A percentile compares a stretch with the other conserved stretches of the same genome.
Conservation (phyloP, 305 asterid species). For the Rubia peregrina region DNA sequence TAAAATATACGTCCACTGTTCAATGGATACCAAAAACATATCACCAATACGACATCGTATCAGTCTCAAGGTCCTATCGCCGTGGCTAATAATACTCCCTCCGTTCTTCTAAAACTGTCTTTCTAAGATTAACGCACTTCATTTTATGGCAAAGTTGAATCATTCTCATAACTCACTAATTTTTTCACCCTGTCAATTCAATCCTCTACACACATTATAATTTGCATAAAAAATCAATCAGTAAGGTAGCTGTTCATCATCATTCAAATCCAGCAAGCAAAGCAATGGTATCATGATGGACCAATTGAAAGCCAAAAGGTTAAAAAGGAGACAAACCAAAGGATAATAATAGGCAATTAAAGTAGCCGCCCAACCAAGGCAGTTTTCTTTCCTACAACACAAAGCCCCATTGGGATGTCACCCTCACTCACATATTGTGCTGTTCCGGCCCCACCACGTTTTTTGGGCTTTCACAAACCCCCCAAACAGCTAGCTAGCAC, state of each 20-base stretch:
- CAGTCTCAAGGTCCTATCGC: neutral
- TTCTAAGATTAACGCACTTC: neutral
- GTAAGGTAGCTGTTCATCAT: neutral
- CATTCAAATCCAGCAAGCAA: neutral
- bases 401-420: slow-evolving; percentile 30
- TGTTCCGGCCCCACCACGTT: slow-evolving; percentile 54
- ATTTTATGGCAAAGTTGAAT: too few species aligned
- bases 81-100: too few species aligned
- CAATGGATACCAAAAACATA: neutral
- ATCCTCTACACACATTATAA: too few species aligned
- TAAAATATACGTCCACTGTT: neutral
- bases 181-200: too few species aligned
- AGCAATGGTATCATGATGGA: slow-evolving; percentile 18
- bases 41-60: neutral
- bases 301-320: slow-evolving; percentile 25
- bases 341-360: slow-evolving; percentile 19
- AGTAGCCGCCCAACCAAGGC: slow-evolving; percentile 33
- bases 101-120: too few species aligned
- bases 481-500: slow-evolving; percentile 45
- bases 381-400: slow-evolving; percentile 12
- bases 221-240: too few species aligned
- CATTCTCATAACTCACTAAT: too few species aligned
- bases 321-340: slow-evolving; percentile 22
- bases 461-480: slow-evolving; percentile 2
- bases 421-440: slow-evolving; percentile 21